phyloP scores from a whole-genome alignment of 345 rosid species.

The Salix brachista region DNA sequence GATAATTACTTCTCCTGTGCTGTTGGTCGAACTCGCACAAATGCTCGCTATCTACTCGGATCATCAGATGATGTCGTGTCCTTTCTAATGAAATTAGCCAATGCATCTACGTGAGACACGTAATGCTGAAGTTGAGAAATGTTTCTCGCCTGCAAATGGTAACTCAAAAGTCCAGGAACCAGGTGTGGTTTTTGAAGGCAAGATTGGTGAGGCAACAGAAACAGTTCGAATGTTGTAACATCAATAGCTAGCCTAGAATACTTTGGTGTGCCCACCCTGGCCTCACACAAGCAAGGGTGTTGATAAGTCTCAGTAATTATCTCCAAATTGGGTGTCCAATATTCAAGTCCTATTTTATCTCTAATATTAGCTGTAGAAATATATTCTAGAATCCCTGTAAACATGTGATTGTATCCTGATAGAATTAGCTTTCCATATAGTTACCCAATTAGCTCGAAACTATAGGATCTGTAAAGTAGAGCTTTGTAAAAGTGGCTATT shows the following conservation, averaged over 20 bases:
- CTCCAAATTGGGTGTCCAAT: not conserved
- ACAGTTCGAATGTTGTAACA: not conserved
- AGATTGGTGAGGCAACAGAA: not conserved
- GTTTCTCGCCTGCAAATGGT: not conserved
- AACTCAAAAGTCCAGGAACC: not conserved
- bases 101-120: slow-evolving; percentile 19
- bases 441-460: too few relatives aligned
- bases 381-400: not conserved
- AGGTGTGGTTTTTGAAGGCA: slow-evolving; percentile 1
- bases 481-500: not conserved
- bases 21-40: slow-evolving; percentile 78
- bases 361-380: too few relatives aligned
- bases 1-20: slow-evolving; percentile 97
- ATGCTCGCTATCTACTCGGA: slow-evolving; percentile 63
- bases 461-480: too few relatives aligned
- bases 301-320: not conserved
- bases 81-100: slow-evolving; percentile 62
- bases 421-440: too few relatives aligned
- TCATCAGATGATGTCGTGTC: slow-evolving; percentile 82
- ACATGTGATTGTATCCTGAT: too few relatives aligned
- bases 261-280: not conserved
- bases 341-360: not conserved
- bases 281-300: not conserved
- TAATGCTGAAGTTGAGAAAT: not conserved
- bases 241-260: not conserved